These are phyloP conservation scores for Pyricularia pennisetigena DNA, from an alignment of 2,329 filamentous ascomycete species.

Conservation along the genomic window DNA sequence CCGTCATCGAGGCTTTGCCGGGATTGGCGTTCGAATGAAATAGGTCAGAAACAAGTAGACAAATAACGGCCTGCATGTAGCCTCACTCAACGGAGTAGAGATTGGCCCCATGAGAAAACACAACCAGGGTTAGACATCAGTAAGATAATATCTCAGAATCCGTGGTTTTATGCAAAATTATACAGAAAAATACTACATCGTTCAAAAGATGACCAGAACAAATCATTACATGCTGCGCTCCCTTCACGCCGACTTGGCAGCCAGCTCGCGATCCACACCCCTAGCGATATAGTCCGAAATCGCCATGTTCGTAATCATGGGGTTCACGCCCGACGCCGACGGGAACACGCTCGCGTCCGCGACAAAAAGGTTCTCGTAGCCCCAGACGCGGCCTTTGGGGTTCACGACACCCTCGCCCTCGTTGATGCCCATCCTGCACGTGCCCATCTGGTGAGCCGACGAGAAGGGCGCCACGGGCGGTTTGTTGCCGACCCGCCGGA, in stretches of 20 bases:
- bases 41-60: not conserved
- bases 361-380: slow-evolving; percentile 53
- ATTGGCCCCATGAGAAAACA: not conserved
- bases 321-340: slow-evolving; percentile 69
- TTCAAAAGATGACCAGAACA: not conserved
- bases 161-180: not conserved
- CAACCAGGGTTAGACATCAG: not conserved
- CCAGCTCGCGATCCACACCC: slow-evolving; percentile 40
- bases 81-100: too few relatives aligned
- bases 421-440: slow-evolving; percentile 52
- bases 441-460: slow-evolving; percentile 77
- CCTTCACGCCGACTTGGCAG: not conserved
- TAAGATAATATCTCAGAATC: not conserved
- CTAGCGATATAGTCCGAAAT: slow-evolving; percentile 56
- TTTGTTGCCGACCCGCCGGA: slow-evolving; percentile 37
- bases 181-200: not conserved
- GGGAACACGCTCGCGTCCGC: slow-evolving; percentile 70
- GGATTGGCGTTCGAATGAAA: not conserved
- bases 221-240: not conserved
- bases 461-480: slow-evolving; percentile 44
- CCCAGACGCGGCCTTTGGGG: slow-evolving; percentile 53
- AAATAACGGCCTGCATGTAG: not conserved
- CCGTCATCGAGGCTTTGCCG: not conserved
- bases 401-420: slow-evolving; percentile 46
- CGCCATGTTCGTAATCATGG: slow-evolving; percentile 71